Evolutionary conservation across 1,139 yeast genomes (phyloP), one percentile per base, ranked within the genome.

Genomic region (Cylindricascospora bacillispora): DNA sequence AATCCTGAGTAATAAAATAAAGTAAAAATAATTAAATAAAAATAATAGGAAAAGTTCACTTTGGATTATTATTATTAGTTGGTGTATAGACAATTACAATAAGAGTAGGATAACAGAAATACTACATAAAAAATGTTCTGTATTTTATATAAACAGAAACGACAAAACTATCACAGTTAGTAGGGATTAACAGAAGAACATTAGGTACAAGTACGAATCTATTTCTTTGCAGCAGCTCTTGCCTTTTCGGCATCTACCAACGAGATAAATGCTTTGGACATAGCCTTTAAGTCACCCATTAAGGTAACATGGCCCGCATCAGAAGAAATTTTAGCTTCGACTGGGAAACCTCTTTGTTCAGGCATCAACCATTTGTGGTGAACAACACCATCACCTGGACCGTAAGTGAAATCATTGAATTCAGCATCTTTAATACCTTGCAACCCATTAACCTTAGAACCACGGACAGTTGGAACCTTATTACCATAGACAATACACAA

Each of bases 301-400:
- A 85, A 57, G 21, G 74, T 74, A 6, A 85, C 89, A 55, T 85
- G 95, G 3, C 94, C 94, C 26, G 70, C 59, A 2, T 61, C 65
- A 30, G 79, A 67, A 1, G 75, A 63, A 33, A 80, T 63, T 45
- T 75, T 78, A 6, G 81, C 86, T 12, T 68, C 81, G 3, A 80
- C 70, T 0, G 66, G 59, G 47, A 77, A 83, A 0, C 92, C 92
- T 40, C 65, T 63, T 16, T 61, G 57, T 44, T 77, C 79, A 0
- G 95, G 95, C 72, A 83, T 70, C 24, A 81, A 56, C 76, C 86
- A 77, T 39, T 71, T 71, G 43, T 77, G 82, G 53, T 81, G 83
- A 1, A 83, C 80, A 11, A 85, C 95, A 20, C 95, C 95, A 49
- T 85, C 95, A 5, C 95, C 95, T 6, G 85, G 85, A 0, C 93